Base-by-base conservation (phyloP, 345 rosid genomes). In the Corymbia maculata region DNA sequence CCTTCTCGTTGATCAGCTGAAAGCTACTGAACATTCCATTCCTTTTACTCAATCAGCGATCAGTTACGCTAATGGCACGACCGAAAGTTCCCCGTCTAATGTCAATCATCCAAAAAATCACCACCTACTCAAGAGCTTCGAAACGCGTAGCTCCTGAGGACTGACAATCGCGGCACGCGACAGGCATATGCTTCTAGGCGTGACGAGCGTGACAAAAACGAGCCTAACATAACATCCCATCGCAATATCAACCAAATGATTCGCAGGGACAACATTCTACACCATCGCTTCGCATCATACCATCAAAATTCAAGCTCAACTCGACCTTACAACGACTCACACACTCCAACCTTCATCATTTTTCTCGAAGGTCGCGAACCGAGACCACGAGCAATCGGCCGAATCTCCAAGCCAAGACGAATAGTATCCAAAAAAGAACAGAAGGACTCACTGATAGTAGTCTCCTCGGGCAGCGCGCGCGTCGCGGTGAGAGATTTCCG, bases 391-490 rank as follows among this genome's bases (percentile, higher is more conserved):
- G 82, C 82, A 75, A 42, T 36, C 82, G 49, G 26, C 47, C 44
- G 82, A 36, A 36, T 14, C 82, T 75, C 30, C 79, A 8, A 68
- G 79, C 79, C 36, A 16, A 68, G 79, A 68, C 45, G 79, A 75
- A 42, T 17, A 19, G 82, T 22, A 19, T 75, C 82, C 82, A 36
- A 9, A 36, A 36, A 70, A 75, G 49, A 75, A 36, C 82, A 75
- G 61, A 36, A 49, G 79, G 87, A 57, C 87, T 61, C 36, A 86
- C 87, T 44, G 87, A 47, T 53, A 3, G 80, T n/a, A 80, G 80
- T 86, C 87, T 86, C 87, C 66, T 86, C 87, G 87, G 79, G 70
- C 52, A 86, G 87, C 87, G 87, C 51, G 51, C 87, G 70, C 26
- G 49, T 61, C 9, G 51, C 53, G 32, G 51, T 86, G 36, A 86